These are phyloP conservation scores for Wickerhamiella cacticola DNA, from an alignment of 805 yeast genomes.

Conservation along the genomic window DNA sequence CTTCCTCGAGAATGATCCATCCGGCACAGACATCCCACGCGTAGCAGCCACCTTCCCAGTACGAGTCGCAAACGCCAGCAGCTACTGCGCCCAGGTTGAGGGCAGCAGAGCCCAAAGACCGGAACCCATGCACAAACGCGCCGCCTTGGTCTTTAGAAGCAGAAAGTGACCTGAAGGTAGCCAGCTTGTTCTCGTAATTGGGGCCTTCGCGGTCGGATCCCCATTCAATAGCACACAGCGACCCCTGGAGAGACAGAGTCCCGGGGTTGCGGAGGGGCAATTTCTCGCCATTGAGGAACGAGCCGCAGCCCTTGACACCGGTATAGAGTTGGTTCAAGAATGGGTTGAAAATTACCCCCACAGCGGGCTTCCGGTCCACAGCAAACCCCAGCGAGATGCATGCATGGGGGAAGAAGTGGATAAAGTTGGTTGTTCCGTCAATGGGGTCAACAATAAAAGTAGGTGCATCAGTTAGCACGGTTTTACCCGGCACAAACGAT, in stretches of 20 bases:
- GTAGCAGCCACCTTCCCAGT: slow-evolving; percentile 63
- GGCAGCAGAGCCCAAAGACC: slow-evolving; percentile 55
- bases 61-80: slow-evolving; percentile 45
- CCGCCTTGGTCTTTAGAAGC: slow-evolving; percentile 35
- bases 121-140: slow-evolving; percentile 49
- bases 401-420: slow-evolving; percentile 49
- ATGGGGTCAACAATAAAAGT: slow-evolving; percentile 56
- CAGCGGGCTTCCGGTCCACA: slow-evolving; percentile 36
- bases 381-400: slow-evolving; percentile 53
- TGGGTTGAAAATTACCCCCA: slow-evolving; percentile 60
- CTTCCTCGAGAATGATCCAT: slow-evolving; percentile 47
- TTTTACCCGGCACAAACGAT: slow-evolving; percentile 39
- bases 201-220: slow-evolving; percentile 47
- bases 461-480: slow-evolving; percentile 39
- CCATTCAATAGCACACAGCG: slow-evolving; percentile 48
- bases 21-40: slow-evolving; percentile 65
- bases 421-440: slow-evolving; percentile 56
- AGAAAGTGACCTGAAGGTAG: slow-evolving; percentile 38
- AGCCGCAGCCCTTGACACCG: slow-evolving; percentile 46
- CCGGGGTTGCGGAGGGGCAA: slow-evolving; percentile 31
- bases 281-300: slow-evolving; percentile 37
- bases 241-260: slow-evolving; percentile 37
- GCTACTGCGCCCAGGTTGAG: slow-evolving; percentile 49
- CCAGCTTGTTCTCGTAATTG: slow-evolving; percentile 39
- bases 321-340: slow-evolving; percentile 41